Evolutionary conservation across 768 basidiomycete genomes (phyloP).

Genomic region (Galerina marginata): DNA sequence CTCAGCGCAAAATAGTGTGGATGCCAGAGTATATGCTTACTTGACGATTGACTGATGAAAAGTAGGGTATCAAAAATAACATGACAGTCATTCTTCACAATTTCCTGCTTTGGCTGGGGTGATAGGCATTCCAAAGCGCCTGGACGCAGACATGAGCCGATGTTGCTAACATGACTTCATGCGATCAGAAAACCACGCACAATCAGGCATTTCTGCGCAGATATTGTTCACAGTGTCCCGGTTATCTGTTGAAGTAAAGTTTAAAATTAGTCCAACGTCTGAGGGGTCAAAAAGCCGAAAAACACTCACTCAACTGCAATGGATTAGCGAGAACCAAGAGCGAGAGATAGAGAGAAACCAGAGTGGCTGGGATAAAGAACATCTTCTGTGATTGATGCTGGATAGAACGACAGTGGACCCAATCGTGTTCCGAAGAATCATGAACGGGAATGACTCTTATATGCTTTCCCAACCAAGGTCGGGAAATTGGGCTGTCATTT

Average conservation of each 20-base stretch:
- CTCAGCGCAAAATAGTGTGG: background rate
- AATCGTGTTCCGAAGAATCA: too few species aligned
- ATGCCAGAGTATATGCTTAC: background rate
- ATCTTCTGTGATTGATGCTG: background rate
- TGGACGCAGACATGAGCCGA: background rate
- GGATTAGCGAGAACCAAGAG: background rate
- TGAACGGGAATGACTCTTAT: too few species aligned
- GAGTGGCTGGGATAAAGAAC: background rate
- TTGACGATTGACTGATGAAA: constrained; percentile 12
- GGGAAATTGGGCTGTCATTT: too few species aligned
- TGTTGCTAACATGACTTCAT: background rate
- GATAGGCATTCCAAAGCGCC: constrained; percentile 11
- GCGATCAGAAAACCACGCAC: background rate
- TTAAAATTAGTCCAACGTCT: background rate
- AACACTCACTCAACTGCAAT: background rate
- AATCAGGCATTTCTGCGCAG: constrained; percentile 16
- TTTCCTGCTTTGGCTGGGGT: background rate
- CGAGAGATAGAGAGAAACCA: background rate
- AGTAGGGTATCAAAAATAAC: constrained; percentile 17
- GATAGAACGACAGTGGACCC: too few species aligned
- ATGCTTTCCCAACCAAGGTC: too few species aligned
- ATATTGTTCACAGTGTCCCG: constrained; percentile 10
- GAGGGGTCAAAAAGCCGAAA: background rate
- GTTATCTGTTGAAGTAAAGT: background rate
- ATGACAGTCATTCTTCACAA: constrained; percentile 16